Evolutionary conservation across 352 stramenopile genomes (phyloP).

Genomic region (Globisporangium camurandrum): DNA sequence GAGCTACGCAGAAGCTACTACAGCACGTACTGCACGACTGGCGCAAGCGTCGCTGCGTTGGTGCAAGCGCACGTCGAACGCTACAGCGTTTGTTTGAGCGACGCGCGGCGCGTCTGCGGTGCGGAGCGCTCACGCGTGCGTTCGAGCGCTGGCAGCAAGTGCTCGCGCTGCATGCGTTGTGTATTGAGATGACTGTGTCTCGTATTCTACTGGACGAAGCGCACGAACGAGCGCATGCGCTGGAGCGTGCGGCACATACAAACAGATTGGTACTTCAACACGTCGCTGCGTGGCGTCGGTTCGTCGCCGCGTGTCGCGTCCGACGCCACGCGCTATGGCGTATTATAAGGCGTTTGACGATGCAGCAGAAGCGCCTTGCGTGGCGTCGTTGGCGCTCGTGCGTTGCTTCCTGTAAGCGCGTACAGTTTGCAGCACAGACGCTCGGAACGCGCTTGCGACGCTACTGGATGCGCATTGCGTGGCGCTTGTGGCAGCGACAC

Average conservation of each 20-base stretch:
- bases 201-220: conserved; percentile 7
- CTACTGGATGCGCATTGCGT: conserved; percentile 3
- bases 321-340: not conserved
- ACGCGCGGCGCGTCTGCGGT: not conserved
- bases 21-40: too few species aligned
- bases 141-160: conserved; percentile 8
- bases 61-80: not conserved
- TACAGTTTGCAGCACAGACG: not conserved
- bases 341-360: not conserved
- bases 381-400: too few species aligned
- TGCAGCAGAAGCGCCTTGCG: not conserved
- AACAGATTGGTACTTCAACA: not conserved
- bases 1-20: too few species aligned
- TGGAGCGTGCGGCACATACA: not conserved
- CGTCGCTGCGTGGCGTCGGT: conserved; percentile 3
- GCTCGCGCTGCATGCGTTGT: not conserved
- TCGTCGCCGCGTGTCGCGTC: not conserved
- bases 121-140: not conserved
- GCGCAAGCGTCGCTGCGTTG: not conserved
- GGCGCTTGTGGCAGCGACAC: conserved; percentile 9
- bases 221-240: conserved; percentile 1
- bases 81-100: not conserved
- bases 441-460: not conserved
- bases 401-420: too few species aligned
- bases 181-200: conserved; percentile 3